phyloP scores from a whole-genome alignment of 2,329 filamentous ascomycete species.

The Aspergillus transmontanensis region DNA sequence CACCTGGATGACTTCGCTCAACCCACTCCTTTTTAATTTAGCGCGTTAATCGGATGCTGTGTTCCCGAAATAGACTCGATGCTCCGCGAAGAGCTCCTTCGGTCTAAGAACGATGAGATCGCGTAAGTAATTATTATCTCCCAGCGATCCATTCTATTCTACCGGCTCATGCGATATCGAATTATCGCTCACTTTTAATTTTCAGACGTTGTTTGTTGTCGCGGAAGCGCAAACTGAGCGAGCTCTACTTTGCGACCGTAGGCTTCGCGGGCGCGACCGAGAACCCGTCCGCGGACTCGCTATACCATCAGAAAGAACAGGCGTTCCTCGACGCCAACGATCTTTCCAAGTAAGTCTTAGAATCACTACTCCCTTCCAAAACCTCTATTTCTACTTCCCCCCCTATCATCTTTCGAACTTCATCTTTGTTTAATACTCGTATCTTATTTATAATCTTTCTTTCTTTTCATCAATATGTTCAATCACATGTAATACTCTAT shows the following conservation, averaged over 20 bases:
- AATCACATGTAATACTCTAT: not conserved
- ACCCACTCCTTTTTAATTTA: constrained; percentile 42
- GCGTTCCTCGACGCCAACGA: constrained; percentile 61
- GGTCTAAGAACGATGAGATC: constrained; percentile 55
- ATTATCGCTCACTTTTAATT: constrained; percentile 42
- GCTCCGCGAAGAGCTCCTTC: constrained; percentile 53
- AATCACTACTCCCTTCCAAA: constrained; percentile 6
- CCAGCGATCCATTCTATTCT: constrained; percentile 28
- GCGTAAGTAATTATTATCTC: constrained; percentile 47
- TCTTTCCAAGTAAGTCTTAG: constrained; percentile 55
- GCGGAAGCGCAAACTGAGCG: constrained; percentile 87
- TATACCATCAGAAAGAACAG: constrained; percentile 52
- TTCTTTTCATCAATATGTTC: not conserved
- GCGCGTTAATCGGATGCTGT: constrained; percentile 54
- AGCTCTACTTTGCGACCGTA: constrained; percentile 81
- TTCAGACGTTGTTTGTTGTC: constrained; percentile 65
- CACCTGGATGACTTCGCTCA: constrained; percentile 46
- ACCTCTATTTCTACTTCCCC: not conserved
- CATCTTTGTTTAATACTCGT: constrained; percentile 1
- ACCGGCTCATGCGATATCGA: constrained; percentile 20
- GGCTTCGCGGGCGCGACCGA: constrained; percentile 51
- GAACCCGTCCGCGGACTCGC: constrained; percentile 59
- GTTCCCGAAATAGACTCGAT: constrained; percentile 51
- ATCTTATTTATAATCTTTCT: not conserved
- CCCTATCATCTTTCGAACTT: not conserved